These are phyloP conservation scores for Phytopythium cucurbitacearum DNA, from an alignment of 352 stramenopile species.

Conservation along the genomic window DNA sequence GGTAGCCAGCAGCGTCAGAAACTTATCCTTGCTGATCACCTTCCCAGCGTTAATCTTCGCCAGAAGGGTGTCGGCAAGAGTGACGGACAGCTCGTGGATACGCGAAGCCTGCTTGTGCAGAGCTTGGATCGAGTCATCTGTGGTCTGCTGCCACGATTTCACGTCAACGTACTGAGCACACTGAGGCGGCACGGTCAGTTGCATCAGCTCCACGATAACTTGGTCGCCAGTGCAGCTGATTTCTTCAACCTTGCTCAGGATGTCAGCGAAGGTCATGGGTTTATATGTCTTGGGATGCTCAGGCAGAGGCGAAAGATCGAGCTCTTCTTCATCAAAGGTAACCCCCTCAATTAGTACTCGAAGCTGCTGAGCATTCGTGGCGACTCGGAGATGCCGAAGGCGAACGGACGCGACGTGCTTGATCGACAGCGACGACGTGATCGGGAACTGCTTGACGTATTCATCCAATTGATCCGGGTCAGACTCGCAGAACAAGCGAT, in stretches of 20 bases:
- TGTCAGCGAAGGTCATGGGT: conserved; percentile 59
- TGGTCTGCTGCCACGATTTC: conserved; percentile 25
- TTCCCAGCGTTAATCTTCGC: conserved; percentile 39
- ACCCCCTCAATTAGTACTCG: conserved; percentile 27
- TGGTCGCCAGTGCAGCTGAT: conserved; percentile 48
- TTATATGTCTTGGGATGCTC: conserved; percentile 23
- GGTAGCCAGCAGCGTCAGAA: conserved; percentile 40
- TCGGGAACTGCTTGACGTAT: conserved; percentile 25
- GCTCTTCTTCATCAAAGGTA: conserved; percentile 31
- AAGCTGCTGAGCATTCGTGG: conserved; percentile 25
- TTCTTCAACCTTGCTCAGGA: conserved; percentile 49
- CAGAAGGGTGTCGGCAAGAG: conserved; percentile 51
- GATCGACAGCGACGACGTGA: conserved; percentile 34
- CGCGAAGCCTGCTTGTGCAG: conserved; percentile 35
- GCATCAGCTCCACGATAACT: conserved; percentile 48
- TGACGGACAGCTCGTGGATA: conserved; percentile 35
- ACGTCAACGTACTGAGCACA: conserved; percentile 42
- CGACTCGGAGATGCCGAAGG: conserved; percentile 44
- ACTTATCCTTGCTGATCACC: conserved; percentile 39
- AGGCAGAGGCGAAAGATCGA: conserved; percentile 38
- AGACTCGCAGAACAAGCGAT: conserved; percentile 28
- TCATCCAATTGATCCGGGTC: conserved; percentile 20
- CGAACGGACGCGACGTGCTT: conserved; percentile 41
- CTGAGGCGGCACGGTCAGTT: conserved; percentile 28
- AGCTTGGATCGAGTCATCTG: conserved; percentile 37